Evolutionary conservation across 305 asterid genomes (phyloP).

Genomic region (Nicotiana rustica): DNA sequence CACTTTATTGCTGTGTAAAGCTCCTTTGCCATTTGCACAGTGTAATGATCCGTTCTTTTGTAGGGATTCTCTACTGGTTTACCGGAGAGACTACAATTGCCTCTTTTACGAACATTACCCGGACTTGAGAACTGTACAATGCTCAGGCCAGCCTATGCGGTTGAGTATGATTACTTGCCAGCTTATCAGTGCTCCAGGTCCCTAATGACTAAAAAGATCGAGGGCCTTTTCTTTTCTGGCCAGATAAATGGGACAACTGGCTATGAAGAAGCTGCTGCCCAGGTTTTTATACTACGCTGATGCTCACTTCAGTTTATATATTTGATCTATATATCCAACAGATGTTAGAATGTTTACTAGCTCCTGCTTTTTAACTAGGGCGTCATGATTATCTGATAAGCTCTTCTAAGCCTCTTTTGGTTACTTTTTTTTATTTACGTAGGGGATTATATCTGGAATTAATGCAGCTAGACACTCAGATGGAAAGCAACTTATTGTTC

Average conservation of each 20-base stretch:
- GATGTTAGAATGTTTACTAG: not conserved
- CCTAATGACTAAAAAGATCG: slow-evolving; percentile 94
- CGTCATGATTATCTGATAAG: slow-evolving; percentile 12
- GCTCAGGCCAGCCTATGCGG: slow-evolving; percentile 99
- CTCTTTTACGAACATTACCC: slow-evolving; percentile 92
- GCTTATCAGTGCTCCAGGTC: slow-evolving; percentile 97
- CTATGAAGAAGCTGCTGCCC: slow-evolving; percentile 99
- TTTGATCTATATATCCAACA: not conserved
- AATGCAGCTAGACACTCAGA: slow-evolving; percentile 95
- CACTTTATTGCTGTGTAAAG: not conserved
- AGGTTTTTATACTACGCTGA: slow-evolving; percentile 56
- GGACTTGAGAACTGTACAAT: slow-evolving; percentile 97
- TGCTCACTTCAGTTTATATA: slow-evolving; percentile 3
- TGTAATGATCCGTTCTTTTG: slow-evolving; percentile 33
- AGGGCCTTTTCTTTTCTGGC: slow-evolving; percentile 98
- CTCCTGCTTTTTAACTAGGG: slow-evolving; percentile 5
- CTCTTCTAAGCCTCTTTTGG: slow-evolving; percentile 33
- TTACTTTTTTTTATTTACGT: slow-evolving; percentile 38
- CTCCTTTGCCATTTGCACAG: slow-evolving; percentile 17
- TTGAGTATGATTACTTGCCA: slow-evolving; percentile 97
- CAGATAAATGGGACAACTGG: slow-evolving; percentile 99
- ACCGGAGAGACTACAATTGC: slow-evolving; percentile 97
- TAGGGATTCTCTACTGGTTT: slow-evolving; percentile 99
- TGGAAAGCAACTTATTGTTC: slow-evolving; percentile 82
- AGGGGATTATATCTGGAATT: slow-evolving; percentile 97